These are phyloP conservation scores for Magnolia changhungtana DNA, from an alignment of 164 flowering plant species.

Conservation along the genomic window DNA sequence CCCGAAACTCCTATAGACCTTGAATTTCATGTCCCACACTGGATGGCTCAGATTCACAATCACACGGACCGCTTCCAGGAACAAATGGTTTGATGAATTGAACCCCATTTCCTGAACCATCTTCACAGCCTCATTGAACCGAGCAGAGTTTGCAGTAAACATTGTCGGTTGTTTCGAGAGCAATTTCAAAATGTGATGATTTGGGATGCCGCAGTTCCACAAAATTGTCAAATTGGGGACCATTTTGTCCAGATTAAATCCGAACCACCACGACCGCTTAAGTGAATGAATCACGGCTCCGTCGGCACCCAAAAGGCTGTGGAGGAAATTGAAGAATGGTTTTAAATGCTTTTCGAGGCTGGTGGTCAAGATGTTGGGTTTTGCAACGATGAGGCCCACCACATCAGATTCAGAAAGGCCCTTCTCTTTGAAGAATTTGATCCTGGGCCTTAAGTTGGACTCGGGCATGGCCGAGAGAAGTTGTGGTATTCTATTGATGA, in stretches of 20 bases:
- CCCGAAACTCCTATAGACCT: slow-evolving; percentile 1
- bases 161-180: neutral
- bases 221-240: neutral
- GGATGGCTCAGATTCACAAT: neutral
- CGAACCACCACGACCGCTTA: neutral
- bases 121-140: slow-evolving; percentile 4
- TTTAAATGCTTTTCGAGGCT: neutral
- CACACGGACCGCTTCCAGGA: neutral
- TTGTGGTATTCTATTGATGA: neutral
- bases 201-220: neutral
- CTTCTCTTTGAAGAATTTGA: neutral
- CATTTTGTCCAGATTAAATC: neutral
- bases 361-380: neutral
- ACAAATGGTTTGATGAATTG: neutral
- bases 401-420: neutral
- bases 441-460: neutral
- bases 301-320: neutral
- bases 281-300: neutral
- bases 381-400: neutral
- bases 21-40: neutral
- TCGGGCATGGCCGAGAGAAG: neutral
- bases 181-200: neutral
- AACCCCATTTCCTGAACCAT: neutral
- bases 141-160: neutral
- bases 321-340: neutral